Conservation (phyloP, 768 basidiomycete species). For the Mycena latifolia region DNA sequence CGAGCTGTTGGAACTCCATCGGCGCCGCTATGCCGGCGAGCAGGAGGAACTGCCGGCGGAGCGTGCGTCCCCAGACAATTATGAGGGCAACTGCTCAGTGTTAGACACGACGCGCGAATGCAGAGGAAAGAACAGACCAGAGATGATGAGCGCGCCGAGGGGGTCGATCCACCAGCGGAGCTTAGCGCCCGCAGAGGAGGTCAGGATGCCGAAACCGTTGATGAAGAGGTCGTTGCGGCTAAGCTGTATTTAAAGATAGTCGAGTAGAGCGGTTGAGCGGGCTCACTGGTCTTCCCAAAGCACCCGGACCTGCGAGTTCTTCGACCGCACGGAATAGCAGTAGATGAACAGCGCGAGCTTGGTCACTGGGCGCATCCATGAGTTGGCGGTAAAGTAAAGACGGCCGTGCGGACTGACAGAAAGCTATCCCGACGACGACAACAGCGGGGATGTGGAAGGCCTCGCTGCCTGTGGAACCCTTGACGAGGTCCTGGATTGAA, state of each 20-base stretch:
- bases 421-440: slow-evolving; percentile 65
- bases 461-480: neutral
- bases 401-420: slow-evolving; percentile 48
- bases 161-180: slow-evolving; percentile 63
- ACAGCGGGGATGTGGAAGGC: slow-evolving; percentile 65
- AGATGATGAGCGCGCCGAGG: slow-evolving; percentile 57
- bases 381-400: neutral
- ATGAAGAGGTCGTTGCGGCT: slow-evolving; percentile 57
- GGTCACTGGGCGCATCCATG: slow-evolving; percentile 44
- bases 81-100: slow-evolving; percentile 60
- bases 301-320: slow-evolving; percentile 69
- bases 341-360: slow-evolving; percentile 72
- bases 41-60: slow-evolving; percentile 66
- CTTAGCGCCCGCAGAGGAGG: slow-evolving; percentile 60
- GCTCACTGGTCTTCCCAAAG: slow-evolving; percentile 67
- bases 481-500: slow-evolving; percentile 49
- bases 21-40: slow-evolving; percentile 74
- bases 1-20: slow-evolving; percentile 68
- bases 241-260: neutral
- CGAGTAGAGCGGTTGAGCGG: too few relatives aligned
- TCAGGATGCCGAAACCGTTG: slow-evolving; percentile 59
- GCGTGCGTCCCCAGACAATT: slow-evolving; percentile 61
- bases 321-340: slow-evolving; percentile 62
- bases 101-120: neutral
- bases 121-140: slow-evolving; percentile 24